A percentile compares a stretch with the other conserved stretches of the same genome.
Evolutionary conservation across 2,329 filamentous ascomycete genomes (phyloP).

Genomic region (Aureobasidium sp.): DNA sequence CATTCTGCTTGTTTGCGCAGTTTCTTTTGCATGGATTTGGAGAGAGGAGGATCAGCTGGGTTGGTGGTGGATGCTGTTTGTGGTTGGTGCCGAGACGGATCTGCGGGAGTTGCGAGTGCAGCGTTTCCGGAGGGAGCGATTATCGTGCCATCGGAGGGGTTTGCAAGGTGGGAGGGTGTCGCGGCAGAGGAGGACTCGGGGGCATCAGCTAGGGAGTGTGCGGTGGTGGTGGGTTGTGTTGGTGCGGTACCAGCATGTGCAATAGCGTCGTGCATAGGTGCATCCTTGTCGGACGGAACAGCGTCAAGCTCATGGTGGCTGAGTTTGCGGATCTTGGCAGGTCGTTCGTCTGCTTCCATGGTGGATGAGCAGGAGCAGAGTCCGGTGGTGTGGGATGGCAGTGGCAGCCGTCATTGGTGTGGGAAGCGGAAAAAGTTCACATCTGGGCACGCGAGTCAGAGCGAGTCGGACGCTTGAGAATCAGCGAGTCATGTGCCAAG

Average conservation of each 20-base stretch:
- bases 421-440: neutral
- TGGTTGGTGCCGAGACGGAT: neutral
- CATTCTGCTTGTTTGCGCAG: constrained; percentile 63
- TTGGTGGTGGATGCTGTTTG: constrained; percentile 13
- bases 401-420: too few species aligned
- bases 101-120: neutral
- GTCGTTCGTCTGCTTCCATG: constrained; percentile 52
- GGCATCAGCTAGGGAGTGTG: neutral
- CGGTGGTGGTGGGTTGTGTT: neutral
- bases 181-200: neutral
- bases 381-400: too few species aligned
- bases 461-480: too few species aligned
- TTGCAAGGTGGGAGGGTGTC: neutral
- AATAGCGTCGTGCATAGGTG: neutral
- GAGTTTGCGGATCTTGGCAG: constrained; percentile 49
- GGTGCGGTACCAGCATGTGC: constrained; percentile 3
- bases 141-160: constrained; percentile 12
- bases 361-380: too few species aligned
- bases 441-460: too few species aligned
- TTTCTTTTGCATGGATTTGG: constrained; percentile 83
- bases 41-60: constrained; percentile 42
- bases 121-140: neutral
- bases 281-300: neutral
- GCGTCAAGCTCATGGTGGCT: constrained; percentile 28
- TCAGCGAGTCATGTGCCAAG: constrained; percentile 5